Evolutionary conservation across 1,284 basidiomycete genomes (phyloP), one percentile per base, ranked within the genome.

Genomic region (Cryptococcus sp.): DNA sequence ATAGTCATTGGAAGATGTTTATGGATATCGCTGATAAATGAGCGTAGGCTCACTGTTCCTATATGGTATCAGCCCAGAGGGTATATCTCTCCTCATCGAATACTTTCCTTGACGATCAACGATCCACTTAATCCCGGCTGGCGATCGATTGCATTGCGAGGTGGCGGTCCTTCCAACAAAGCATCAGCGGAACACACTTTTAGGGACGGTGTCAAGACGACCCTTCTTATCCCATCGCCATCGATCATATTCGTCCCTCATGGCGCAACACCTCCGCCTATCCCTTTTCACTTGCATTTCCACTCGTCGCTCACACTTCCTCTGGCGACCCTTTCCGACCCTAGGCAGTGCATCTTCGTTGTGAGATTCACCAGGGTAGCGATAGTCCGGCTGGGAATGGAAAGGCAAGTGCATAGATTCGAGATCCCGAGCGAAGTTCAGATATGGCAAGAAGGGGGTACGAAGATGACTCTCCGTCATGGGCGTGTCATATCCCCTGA

Each of bases 281-380:
- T 73, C 40, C 69, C 72, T 0, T 72, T 73, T 45, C 72, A 72
- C 41, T 50, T 73, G 16, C 72, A 72, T 52, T 71, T 73, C 55
- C 66, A 70, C 51, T 68, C 66, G 2, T 23, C 55, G n/a, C 41
- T 64, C 2, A 57, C 62, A 16, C 57, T 65, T 8, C 64, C 68
- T 3, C 56, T 73, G 1, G 54, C 59, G 22, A 69, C 65, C 37
- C 72, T 72, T 47, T 57, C 64, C 13, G 66, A 71, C 48, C 69
- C 72, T 16, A 43, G 46, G 16, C 50, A 70, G 41, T 64, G 65
- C 46, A 53, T 40, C 17, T 72, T 68, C 39, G 59, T 68, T 10
- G 54, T 74, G n/a, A 51, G 72, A 3, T 47, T 74, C 6, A 67
- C 68, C 56, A 53, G 72, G n/a, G 66, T 69, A 0, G 66, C 66